Conservation (phyloP, 2,329 filamentous ascomycete genomes). For the Fusarium guadeloupense region DNA sequence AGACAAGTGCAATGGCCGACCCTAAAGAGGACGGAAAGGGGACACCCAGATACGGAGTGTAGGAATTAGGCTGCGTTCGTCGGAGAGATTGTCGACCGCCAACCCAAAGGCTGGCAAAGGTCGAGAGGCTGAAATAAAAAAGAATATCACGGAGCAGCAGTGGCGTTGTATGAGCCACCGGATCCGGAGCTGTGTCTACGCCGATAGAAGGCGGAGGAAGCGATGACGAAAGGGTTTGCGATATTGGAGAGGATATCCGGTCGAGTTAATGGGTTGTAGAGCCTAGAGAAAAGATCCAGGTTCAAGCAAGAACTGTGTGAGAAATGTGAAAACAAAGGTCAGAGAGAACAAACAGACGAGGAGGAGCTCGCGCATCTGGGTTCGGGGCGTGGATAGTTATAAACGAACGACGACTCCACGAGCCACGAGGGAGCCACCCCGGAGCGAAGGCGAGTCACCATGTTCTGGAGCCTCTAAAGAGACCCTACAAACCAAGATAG, state of each 20-base stretch:
- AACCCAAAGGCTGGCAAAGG: constrained; percentile 37
- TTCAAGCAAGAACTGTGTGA: constrained; percentile 7
- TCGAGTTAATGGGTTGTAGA: neutral
- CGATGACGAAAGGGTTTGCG: constrained; percentile 33
- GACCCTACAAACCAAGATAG: neutral
- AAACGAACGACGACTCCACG: constrained; percentile 34
- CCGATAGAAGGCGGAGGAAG: constrained; percentile 22
- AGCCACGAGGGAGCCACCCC: constrained; percentile 21
- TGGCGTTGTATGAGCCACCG: constrained; percentile 36
- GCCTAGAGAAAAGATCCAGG: constrained; percentile 20
- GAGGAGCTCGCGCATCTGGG: constrained; percentile 22
- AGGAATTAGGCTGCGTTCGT: constrained; percentile 25
- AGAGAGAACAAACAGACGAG: constrained; percentile 19
- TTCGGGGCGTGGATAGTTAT: constrained; percentile 36
- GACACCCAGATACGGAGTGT: neutral
- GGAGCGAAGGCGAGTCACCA: constrained; percentile 9
- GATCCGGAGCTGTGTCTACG: constrained; percentile 30
- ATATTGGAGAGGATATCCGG: constrained; percentile 14
- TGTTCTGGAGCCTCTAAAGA: neutral
- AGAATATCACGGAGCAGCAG: constrained; percentile 21
- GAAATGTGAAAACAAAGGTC: constrained; percentile 19
- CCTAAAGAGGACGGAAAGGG: constrained; percentile 26
- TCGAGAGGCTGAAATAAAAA: constrained; percentile 14
- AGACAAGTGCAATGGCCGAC: constrained; percentile 33
- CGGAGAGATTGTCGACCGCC: constrained; percentile 8